Evolutionary conservation across 164 flowering plant species (phyloP).

Genomic region (Santalum album): DNA sequence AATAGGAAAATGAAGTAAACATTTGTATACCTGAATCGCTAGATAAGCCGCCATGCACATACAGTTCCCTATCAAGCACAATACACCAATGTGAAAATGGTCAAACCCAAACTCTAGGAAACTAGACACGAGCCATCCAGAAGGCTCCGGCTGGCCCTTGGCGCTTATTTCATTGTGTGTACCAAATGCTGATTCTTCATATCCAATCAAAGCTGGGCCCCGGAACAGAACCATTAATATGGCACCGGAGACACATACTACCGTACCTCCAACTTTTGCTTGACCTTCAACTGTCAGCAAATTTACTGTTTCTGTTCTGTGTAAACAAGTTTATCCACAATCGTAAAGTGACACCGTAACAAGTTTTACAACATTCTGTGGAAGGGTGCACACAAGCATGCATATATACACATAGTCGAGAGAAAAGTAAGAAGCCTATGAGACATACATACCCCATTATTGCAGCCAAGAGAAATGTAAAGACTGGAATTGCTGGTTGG

Average conservation of each 20-base stretch:
- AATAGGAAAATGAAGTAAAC: not conserved
- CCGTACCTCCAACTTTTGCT: slow-evolving; percentile 77
- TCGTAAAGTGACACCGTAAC: too few species aligned
- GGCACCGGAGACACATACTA: slow-evolving; percentile 85
- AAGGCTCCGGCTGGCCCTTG: slow-evolving; percentile 84
- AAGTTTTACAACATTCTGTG: too few species aligned
- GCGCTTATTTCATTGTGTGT: slow-evolving; percentile 58
- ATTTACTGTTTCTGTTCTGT: slow-evolving; percentile 87
- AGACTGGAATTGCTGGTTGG: slow-evolving; percentile 94
- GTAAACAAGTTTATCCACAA: slow-evolving; percentile 13
- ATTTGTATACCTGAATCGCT: slow-evolving; percentile 66
- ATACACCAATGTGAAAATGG: slow-evolving; percentile 73
- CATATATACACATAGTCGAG: too few species aligned
- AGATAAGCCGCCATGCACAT: slow-evolving; percentile 92
- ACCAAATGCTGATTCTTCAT: slow-evolving; percentile 25
- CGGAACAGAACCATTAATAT: slow-evolving; percentile 76
- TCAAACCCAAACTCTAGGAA: slow-evolving; percentile 57
- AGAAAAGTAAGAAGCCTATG: too few species aligned
- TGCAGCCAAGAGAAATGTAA: slow-evolving; percentile 76
- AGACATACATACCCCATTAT: slow-evolving; percentile 54
- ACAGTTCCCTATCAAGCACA: slow-evolving; percentile 89
- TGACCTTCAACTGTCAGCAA: slow-evolving; percentile 66
- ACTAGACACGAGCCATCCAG: slow-evolving; percentile 61
- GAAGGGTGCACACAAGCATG: too few species aligned
- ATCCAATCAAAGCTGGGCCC: slow-evolving; percentile 73